Evolutionary conservation across 73 alveolate species (phyloP), one percentile per base, ranked within the genome.

Genomic region (Paramecium octaurelia): DNA sequence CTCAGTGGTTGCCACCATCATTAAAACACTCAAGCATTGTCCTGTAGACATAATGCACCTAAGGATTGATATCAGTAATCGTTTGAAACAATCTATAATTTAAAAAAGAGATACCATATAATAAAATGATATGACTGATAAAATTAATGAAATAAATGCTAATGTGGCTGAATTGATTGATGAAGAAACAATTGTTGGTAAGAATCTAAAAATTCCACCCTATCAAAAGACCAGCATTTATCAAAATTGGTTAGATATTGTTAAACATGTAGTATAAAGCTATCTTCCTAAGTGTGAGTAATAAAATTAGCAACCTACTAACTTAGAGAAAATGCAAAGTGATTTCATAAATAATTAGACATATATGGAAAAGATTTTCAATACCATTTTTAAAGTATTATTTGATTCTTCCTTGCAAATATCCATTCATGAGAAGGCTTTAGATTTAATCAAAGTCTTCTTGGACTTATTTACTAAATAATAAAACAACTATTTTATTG

Each of bases 211-310:
- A 80, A 43, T 80, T 10, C 48, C 91, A 10, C 46, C 70, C 2
- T 40, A 8, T 18, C 14, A 43, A 23, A 80, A 80, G 24, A 46
- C 91, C 3, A 31, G 42, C 24, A 9, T 80, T 0, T 80, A 48
- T 80, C 27, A 23, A 43, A 40, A 80, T 80, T 80, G 91, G 91
- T 35, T 80, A 12, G 91, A 80, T 12, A 80, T 80, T 46, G 73
- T 80, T 8, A 80, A 80, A 80, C 29, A 43, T 20, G 46, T 80
- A 12, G 75, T 80, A 1, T 24, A 6, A 42, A 24, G 50, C 21
- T 80, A 80, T 48, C n/a, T 80, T 4, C 91, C 91, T 7, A 80
- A 21, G 48, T 3, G 4, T 23, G 91, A 80, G 8, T 11, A 40
- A 20, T 5, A n/a, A 10, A 23, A 2, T 16, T 35, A 80, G 44